Base-by-base conservation (phyloP, 73 alveolate genomes). In the Paramecium tetraurelia region DNA sequence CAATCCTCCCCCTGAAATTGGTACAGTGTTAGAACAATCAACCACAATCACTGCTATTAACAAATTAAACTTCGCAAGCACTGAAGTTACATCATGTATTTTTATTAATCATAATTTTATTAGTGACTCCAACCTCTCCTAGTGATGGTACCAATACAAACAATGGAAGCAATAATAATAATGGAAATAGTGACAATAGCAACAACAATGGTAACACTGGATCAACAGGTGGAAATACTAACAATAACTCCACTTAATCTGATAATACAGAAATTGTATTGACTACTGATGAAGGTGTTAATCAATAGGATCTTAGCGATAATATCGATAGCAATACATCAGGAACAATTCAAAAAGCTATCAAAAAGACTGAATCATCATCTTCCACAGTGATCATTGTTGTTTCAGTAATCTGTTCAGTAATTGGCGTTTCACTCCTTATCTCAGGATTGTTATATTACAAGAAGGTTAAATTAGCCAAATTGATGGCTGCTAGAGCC, bases 381-480 rank as follows among this genome's bases (percentile, higher is more conserved):
- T 41, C 70, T 10, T 20, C 48, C 8, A 80, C 90, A 16, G 90
- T 80, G 29, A 22, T 43, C 8, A 80, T 80, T 7, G 77, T 48
- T 20, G 90, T 80, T 20, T 40, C 90, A 43, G 90, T 80, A 4
- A 41, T 80, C 2, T 33, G 46, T 18, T 80, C 90, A 2, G 90
- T 80, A 11, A 72, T 80, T 4, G 90, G 90, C 16, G 46, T 80
- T 4, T 80, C 90, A 16, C 12, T 80, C 16, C 38, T 80, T 16
- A 80, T 80, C 8, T 33, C 76, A 16, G 90, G 90, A 24, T 21
- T 80, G 44, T 20, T 80, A 18, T 80, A 22, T 18, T 80, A 44
- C 46, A 80, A 80, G 75, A 80, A 46, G 57, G 76, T 80, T 12
- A 80, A 48, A 35, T 41, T 75, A 38, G 68, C 58, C 2, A 75